phyloP scores from a whole-genome alignment of 495 filamentous ascomycete species.

The Hypoxylon lienhwacheense region DNA sequence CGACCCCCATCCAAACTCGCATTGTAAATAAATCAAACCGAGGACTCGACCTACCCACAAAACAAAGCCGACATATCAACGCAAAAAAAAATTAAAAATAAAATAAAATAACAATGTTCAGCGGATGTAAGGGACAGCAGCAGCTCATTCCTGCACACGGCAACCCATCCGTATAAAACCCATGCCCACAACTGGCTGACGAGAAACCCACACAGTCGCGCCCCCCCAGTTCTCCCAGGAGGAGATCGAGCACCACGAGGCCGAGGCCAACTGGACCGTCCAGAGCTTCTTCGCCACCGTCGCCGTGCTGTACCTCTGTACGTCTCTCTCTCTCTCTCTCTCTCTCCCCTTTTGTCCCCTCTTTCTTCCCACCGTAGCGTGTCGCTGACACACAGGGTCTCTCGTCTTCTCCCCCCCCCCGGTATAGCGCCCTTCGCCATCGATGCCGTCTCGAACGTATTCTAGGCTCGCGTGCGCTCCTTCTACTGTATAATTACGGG shows the following conservation, averaged over 20 bases:
- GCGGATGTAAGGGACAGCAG: constrained; percentile 44
- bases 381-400: constrained; percentile 13
- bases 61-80: not conserved
- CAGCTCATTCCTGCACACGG: not conserved
- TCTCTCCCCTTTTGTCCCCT: not conserved
- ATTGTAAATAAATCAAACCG: constrained; percentile 8
- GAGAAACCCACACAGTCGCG: constrained; percentile 40
- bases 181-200: not conserved
- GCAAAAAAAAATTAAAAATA: not conserved
- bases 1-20: not conserved
- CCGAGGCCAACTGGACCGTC: constrained; percentile 68
- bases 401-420: not conserved
- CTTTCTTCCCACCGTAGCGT: not conserved
- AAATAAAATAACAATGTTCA: constrained; percentile 46
- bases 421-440: constrained; percentile 75
- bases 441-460: constrained; percentile 72
- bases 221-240: constrained; percentile 55
- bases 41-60: not conserved
- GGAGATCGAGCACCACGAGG: constrained; percentile 66
- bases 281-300: constrained; percentile 63
- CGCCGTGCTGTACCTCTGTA: constrained; percentile 82
- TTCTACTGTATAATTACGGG: constrained; percentile 8
- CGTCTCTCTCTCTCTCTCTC: constrained; percentile 32
- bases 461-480: constrained; percentile 51
- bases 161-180: not conserved